A percentile compares a stretch with the other conserved stretches of the same genome.
phyloP scores from a whole-genome alignment of 2,329 filamentous ascomycete species.

The Fusarium haematococcum region DNA sequence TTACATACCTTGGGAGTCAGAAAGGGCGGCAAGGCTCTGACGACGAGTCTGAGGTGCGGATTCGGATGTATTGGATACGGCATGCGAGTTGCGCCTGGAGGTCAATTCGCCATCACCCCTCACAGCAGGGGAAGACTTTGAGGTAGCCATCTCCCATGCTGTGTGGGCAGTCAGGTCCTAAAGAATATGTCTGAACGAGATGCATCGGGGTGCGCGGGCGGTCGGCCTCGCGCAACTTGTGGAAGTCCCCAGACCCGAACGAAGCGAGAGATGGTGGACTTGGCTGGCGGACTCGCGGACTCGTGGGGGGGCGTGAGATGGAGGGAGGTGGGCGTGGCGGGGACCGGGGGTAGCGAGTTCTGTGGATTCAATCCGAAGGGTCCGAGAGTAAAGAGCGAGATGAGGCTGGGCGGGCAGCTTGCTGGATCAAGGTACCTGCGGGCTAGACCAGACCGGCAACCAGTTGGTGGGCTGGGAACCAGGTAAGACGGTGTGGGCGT shows the following conservation, averaged over 20 bases:
- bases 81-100: conserved; percentile 41
- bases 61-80: conserved; percentile 39
- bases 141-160: conserved; percentile 53
- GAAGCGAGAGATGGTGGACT: conserved; percentile 35
- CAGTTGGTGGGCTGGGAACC: background rate
- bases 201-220: conserved; percentile 36
- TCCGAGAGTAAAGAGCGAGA: conserved; percentile 31
- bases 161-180: conserved; percentile 39
- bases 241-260: conserved; percentile 39
- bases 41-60: conserved; percentile 37
- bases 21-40: conserved; percentile 41
- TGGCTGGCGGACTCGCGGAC: conserved; percentile 33
- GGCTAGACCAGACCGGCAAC: background rate
- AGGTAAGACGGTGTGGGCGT: conserved; percentile 12
- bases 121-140: conserved; percentile 43
- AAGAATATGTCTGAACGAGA: conserved; percentile 36
- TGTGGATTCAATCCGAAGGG: conserved; percentile 32
- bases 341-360: conserved; percentile 24
- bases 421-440: background rate
- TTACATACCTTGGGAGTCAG: conserved; percentile 48
- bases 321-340: conserved; percentile 29
- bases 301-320: conserved; percentile 31
- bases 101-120: conserved; percentile 45
- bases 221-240: conserved; percentile 43
- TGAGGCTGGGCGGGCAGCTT: conserved; percentile 27